phyloP scores from a whole-genome alignment of 371 early-diverging fungal species.

The Zychaea mexicana region DNA sequence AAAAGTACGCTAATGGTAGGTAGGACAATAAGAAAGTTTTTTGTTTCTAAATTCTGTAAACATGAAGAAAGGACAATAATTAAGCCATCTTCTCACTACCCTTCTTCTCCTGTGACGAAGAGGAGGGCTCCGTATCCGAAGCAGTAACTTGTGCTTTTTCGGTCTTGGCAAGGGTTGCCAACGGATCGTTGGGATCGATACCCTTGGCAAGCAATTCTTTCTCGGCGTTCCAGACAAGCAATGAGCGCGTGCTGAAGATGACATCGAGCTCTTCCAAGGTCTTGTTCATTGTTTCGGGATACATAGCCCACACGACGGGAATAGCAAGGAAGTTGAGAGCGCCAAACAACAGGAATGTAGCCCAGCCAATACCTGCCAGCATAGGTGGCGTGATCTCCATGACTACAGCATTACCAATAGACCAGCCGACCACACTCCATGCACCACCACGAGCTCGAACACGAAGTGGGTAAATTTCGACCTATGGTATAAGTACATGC shows the following conservation, averaged over 20 bases:
- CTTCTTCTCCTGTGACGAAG: background rate
- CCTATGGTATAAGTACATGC: background rate
- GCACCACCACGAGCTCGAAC: conserved; percentile 47
- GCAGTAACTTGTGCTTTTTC: background rate
- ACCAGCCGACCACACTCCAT: conserved; percentile 49
- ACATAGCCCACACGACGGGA: conserved; percentile 35
- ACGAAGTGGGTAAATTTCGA: conserved; percentile 38
- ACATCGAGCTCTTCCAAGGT: conserved; percentile 45
- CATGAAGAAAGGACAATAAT: background rate
- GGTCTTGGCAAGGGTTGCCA: background rate
- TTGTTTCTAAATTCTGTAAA: conserved; percentile 4
- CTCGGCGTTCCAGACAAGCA: conserved; percentile 45
- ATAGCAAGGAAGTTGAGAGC: conserved; percentile 42
- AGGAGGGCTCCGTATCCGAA: background rate
- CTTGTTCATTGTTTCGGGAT: conserved; percentile 41
- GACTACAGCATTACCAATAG: conserved; percentile 42
- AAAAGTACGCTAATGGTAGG: background rate
- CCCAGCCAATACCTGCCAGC: conserved; percentile 40
- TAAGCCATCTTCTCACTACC: background rate
- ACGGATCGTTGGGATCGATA: conserved; percentile 16
- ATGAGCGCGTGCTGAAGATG: conserved; percentile 38
- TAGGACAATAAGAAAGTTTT: background rate
- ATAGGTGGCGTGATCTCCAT: conserved; percentile 46
- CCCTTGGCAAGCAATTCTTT: conserved; percentile 26
- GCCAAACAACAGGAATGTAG: conserved; percentile 43